phyloP scores from a whole-genome alignment of 257 asterid species.

The Capsicum pubescens region DNA sequence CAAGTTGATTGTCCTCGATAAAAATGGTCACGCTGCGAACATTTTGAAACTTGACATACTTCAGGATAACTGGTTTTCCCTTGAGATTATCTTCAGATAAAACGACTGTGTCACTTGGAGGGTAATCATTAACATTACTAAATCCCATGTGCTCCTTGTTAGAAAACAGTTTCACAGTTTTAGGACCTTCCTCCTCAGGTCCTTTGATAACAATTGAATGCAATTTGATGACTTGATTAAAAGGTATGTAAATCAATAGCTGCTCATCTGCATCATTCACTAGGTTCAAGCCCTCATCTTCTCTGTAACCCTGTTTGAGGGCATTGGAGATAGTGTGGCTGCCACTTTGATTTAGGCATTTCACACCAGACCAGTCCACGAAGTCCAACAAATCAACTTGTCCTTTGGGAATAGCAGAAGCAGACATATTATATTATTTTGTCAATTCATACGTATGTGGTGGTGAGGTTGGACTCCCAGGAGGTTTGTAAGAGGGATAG shows the following conservation, averaged over 20 bases:
- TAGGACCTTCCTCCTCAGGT: conserved; percentile 93
- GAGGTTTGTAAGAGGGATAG: too few species aligned
- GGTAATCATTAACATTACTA: conserved; percentile 80
- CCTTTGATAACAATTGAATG: conserved; percentile 78
- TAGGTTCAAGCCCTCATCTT: conserved; percentile 83
- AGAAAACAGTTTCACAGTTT: conserved; percentile 73
- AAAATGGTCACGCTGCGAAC: conserved; percentile 92
- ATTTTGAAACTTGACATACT: conserved; percentile 86
- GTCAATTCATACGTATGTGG: too few species aligned
- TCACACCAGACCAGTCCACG: conserved; percentile 80
- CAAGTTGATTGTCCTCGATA: conserved; percentile 94
- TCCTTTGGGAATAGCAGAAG: too few species aligned
- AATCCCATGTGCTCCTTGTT: conserved; percentile 92
- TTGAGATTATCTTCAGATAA: conserved; percentile 80
- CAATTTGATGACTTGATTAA: conserved; percentile 81
- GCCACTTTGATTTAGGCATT: conserved; percentile 75
- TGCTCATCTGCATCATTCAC: conserved; percentile 99
- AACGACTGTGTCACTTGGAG: conserved; percentile 65
- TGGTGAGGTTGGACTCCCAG: too few species aligned
- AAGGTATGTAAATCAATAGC: conserved; percentile 83
- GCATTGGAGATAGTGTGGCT: conserved; percentile 65
- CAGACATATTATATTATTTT: too few species aligned
- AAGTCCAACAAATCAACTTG: conserved; percentile 81
- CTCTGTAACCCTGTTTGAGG: conserved; percentile 97
- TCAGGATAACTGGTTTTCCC: conserved; percentile 73